A percentile compares a stretch with the other conserved stretches of the same genome.
Evolutionary conservation across 1,284 basidiomycete species (phyloP).

Genomic region (Crocinoboletus sp.): DNA sequence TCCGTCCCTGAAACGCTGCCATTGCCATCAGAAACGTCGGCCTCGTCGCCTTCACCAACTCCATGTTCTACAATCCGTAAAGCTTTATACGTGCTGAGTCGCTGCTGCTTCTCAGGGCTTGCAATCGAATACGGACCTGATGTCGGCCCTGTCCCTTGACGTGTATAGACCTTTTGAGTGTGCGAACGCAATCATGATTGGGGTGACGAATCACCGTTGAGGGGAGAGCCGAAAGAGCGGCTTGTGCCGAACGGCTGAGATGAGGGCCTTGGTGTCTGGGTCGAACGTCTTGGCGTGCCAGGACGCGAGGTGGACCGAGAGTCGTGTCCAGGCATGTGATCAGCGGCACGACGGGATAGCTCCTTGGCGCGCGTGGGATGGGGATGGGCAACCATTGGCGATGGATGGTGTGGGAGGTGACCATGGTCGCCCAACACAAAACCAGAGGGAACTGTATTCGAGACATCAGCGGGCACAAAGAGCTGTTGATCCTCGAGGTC

Average conservation of each 20-base stretch:
- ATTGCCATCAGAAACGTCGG: conserved; percentile 30
- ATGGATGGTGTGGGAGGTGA: conserved; percentile 10
- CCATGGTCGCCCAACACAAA: conserved; percentile 6
- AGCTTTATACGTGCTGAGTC: conserved; percentile 25
- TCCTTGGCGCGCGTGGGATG: conserved; percentile 28
- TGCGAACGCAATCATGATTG: conserved; percentile 33
- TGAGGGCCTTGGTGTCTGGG: conserved; percentile 22
- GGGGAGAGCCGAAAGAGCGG: conserved; percentile 30
- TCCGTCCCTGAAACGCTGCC: conserved; percentile 44
- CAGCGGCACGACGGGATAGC: conserved; percentile 14
- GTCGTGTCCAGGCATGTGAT: conserved; percentile 16
- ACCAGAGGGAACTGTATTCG: conserved; percentile 15
- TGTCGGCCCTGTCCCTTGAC: conserved; percentile 32
- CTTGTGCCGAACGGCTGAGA: conserved; percentile 23
- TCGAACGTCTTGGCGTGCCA: conserved; percentile 26
- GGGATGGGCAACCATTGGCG: conserved; percentile 28
- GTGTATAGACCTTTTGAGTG: conserved; percentile 34
- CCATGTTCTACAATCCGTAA: conserved; percentile 15
- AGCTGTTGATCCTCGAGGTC: conserved; percentile 60
- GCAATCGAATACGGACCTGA: conserved; percentile 26
- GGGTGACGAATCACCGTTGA: conserved; percentile 44
- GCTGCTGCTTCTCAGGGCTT: conserved; percentile 24
- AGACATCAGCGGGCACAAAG: conserved; percentile 67
- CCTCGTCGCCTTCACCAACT: conserved; percentile 17
- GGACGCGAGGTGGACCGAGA: conserved; percentile 26